Evolutionary conservation across 192 early-diverging fungal species (phyloP).

Genomic region (Podila epicladia): DNA sequence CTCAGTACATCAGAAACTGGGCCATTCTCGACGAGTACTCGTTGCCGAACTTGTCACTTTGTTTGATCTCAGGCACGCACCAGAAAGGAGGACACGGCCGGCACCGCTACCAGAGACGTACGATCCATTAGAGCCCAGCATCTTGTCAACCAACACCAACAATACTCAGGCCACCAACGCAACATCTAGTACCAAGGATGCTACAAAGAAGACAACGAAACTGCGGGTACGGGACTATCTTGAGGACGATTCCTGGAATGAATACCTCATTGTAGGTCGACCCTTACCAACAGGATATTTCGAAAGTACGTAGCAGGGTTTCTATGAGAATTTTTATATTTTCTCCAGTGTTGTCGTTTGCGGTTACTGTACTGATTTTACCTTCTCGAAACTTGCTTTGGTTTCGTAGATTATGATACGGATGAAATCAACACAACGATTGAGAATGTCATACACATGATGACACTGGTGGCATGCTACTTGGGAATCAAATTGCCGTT

Average conservation of each 20-base stretch:
- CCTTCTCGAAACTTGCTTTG: background rate
- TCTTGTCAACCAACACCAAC: conserved; percentile 21
- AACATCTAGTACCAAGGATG: conserved; percentile 6
- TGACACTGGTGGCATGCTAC: conserved; percentile 57
- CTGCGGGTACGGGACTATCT: conserved; percentile 41
- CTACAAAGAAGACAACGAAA: conserved; percentile 22
- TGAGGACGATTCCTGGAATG: conserved; percentile 50
- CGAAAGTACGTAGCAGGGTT: conserved; percentile 27
- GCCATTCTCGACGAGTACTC: conserved; percentile 55
- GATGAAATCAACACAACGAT: conserved; percentile 65
- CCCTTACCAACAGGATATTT: conserved; percentile 52
- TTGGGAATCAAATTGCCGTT: conserved; percentile 66
- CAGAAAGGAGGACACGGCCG: conserved; percentile 13
- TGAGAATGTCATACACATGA: conserved; percentile 62
- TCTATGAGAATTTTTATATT: too few species aligned
- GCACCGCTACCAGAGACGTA: conserved; percentile 2
- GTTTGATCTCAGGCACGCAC: conserved; percentile 60
- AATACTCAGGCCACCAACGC: conserved; percentile 10
- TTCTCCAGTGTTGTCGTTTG: too few species aligned
- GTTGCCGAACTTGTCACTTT: conserved; percentile 59
- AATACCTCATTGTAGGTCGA: conserved; percentile 50
- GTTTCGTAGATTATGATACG: conserved; percentile 32
- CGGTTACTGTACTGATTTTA: background rate
- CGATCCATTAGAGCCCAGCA: conserved; percentile 3
- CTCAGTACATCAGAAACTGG: conserved; percentile 50